Percentiles rank a stretch among this genome's conserved stretches.
Conservation (phyloP, 345 rosid genomes). For the Adansonia digitata region DNA sequence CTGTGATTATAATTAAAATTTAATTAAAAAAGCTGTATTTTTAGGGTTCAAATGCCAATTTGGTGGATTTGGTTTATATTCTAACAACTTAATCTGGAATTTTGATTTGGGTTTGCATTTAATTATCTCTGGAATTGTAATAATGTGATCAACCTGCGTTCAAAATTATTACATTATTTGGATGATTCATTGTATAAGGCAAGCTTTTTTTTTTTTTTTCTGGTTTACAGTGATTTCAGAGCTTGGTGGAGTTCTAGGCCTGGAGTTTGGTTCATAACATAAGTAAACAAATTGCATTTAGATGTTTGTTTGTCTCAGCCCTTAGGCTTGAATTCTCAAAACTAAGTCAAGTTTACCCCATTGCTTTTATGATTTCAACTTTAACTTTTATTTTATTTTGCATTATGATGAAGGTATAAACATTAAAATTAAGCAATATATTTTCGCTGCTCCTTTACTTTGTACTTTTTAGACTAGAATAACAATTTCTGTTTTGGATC, state of each 20-base stretch:
- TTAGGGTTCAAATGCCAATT: not conserved
- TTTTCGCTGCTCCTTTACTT: not conserved
- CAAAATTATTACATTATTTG: not conserved
- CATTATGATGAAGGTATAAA: not conserved
- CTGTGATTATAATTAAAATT: not conserved
- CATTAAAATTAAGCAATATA: not conserved
- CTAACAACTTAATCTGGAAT: not conserved
- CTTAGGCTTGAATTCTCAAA: not conserved
- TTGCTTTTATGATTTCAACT: not conserved
- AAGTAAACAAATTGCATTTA: not conserved
- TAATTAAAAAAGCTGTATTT: not conserved
- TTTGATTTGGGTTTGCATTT: not conserved
- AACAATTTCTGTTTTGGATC: not conserved
- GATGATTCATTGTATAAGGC: not conserved
- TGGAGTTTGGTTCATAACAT: not conserved
- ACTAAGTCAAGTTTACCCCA: not conserved
- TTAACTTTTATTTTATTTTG: not conserved
- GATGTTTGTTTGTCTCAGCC: not conserved
- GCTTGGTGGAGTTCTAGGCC: not conserved
- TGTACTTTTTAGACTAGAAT: not conserved
- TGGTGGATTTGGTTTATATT: not conserved
- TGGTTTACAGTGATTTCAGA: not conserved
- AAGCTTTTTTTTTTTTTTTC: not conserved
- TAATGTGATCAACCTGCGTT: not conserved
- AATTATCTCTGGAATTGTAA: not conserved